Evolutionary conservation across 2,329 filamentous ascomycete species (phyloP).

Genomic region (Aureobasidium melanogenum): DNA sequence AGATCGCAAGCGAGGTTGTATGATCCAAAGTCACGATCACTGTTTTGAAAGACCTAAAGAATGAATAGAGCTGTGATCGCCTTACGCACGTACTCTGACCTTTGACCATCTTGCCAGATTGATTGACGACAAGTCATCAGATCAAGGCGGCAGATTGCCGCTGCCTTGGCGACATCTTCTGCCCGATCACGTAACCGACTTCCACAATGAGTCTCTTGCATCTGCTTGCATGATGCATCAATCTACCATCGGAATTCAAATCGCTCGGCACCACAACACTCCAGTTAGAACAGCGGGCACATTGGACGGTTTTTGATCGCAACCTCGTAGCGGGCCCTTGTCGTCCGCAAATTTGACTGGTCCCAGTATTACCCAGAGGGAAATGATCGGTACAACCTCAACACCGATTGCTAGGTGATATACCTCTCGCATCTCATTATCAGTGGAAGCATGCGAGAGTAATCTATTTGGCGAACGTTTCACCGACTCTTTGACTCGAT

Average conservation of each 20-base stretch:
- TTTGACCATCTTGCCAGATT: background rate
- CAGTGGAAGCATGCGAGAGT: background rate
- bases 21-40: background rate
- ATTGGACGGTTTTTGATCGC: background rate
- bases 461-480: background rate
- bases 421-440: background rate
- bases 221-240: conserved; percentile 5
- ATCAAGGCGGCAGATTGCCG: conserved; percentile 7
- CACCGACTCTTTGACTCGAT: background rate
- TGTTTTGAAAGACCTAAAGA: background rate
- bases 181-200: conserved; percentile 8
- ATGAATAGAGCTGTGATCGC: background rate
- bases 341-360: background rate
- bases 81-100: conserved; percentile 1
- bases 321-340: background rate
- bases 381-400: background rate
- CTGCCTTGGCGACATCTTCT: background rate
- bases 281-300: background rate
- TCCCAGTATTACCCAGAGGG: background rate
- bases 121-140: conserved; percentile 2
- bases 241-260: background rate
- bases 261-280: background rate
- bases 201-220: conserved; percentile 7
- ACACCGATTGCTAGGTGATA: background rate
- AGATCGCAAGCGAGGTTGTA: background rate